A percentile compares a stretch with the other conserved stretches of the same genome.
Conservation (phyloP, 192 early-diverging fungal species). For the Phlyctochytrium bullatum region DNA sequence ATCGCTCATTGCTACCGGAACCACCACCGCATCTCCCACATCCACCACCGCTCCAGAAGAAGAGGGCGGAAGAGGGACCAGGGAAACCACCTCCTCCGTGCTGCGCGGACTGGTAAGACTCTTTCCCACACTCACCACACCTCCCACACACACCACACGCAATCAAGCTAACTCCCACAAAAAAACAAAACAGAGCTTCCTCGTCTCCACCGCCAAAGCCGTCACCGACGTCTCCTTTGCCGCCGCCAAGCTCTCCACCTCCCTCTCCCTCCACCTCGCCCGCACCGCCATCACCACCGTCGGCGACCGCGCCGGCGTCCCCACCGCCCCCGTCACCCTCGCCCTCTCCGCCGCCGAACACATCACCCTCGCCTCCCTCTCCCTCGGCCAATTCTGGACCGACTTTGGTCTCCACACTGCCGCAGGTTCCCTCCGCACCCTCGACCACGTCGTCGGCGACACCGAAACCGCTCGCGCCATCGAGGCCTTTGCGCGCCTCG, state of each 20-base stretch:
- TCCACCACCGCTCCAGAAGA: too few relatives aligned
- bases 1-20: too few relatives aligned
- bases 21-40: too few relatives aligned
- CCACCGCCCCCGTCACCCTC: constrained; percentile 28
- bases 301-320: constrained; percentile 34
- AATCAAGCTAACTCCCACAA: too few relatives aligned
- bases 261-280: constrained; percentile 27
- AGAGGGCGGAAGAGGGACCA: too few relatives aligned
- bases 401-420: constrained; percentile 33
- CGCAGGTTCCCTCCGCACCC: constrained; percentile 18
- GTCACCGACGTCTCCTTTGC: constrained; percentile 34
- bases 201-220: too few relatives aligned
- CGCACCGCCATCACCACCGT: constrained; percentile 32
- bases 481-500: too few relatives aligned
- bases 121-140: too few relatives aligned
- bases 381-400: constrained; percentile 40
- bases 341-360: constrained; percentile 35
- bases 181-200: too few relatives aligned
- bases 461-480: constrained; percentile 29
- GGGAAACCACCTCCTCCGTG: too few relatives aligned
- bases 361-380: constrained; percentile 36
- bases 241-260: constrained; percentile 36
- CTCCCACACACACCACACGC: too few relatives aligned
- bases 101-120: too few relatives aligned
- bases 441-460: constrained; percentile 42